phyloP scores from a whole-genome alignment of 257 asterid genomes.

The Jasminum sambac region DNA sequence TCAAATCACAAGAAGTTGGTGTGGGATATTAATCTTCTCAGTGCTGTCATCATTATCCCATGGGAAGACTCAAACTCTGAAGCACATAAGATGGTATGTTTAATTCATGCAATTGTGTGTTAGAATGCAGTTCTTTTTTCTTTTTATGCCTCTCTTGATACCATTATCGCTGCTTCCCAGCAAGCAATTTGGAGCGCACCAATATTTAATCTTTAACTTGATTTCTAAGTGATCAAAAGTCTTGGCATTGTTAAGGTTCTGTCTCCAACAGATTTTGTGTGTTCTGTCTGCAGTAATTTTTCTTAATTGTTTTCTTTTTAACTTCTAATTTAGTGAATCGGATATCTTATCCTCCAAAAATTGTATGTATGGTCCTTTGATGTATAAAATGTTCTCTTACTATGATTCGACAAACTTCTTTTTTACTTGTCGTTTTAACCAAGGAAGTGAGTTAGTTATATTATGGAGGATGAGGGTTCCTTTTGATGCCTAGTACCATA shows the following conservation, averaged over 20 bases:
- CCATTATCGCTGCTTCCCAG: constrained; percentile 6
- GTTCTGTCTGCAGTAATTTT: background rate
- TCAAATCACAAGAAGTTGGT: constrained; percentile 63
- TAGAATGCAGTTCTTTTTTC: background rate
- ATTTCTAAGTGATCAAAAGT: constrained; percentile 7
- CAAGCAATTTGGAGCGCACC: background rate
- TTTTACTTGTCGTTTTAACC: background rate
- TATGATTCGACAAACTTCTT: background rate
- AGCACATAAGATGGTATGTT: constrained; percentile 52
- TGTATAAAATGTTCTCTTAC: background rate
- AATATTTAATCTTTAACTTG: background rate
- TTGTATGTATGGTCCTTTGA: background rate
- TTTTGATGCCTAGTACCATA: background rate
- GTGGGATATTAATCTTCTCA: constrained; percentile 63
- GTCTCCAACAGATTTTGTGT: background rate
- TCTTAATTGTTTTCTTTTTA: background rate
- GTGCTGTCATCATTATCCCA: constrained; percentile 51
- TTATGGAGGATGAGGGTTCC: background rate
- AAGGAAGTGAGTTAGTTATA: background rate
- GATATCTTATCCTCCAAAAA: background rate
- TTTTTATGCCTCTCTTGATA: constrained; percentile 19
- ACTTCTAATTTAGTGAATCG: background rate
- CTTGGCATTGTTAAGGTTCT: background rate
- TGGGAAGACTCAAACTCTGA: constrained; percentile 41
- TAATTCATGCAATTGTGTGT: constrained; percentile 19